Evolutionary conservation across 257 asterid genomes (phyloP).

Genomic region (Solanum paucissectum): DNA sequence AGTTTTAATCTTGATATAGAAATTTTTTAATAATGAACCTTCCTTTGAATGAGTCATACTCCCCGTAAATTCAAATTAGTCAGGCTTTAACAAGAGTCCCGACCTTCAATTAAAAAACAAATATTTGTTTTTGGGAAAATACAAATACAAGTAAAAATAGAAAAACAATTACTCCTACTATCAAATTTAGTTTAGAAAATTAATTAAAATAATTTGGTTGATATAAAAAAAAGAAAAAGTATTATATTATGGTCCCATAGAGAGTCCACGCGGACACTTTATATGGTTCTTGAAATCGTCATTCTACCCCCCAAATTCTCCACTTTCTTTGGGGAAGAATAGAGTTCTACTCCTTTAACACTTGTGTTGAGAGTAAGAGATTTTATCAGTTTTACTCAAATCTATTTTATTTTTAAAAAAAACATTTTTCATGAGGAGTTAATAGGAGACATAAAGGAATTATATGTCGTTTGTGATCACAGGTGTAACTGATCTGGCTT

Average conservation of each 20-base stretch:
- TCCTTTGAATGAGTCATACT: background rate
- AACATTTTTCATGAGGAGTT: background rate
- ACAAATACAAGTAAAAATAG: background rate
- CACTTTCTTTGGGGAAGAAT: background rate
- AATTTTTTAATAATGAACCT: background rate
- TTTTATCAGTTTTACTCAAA: background rate
- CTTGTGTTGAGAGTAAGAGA: background rate
- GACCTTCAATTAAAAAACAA: too few relatives aligned
- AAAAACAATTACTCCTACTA: background rate
- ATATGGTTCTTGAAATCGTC: constrained; percentile 1
- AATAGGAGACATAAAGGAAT: background rate
- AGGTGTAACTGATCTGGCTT: constrained; percentile 1
- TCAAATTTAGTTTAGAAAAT: background rate
- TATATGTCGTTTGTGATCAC: constrained; percentile 6
- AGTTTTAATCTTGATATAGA: background rate
- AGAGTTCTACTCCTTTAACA: background rate
- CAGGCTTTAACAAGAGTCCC: background rate
- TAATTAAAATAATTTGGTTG: background rate
- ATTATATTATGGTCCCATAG: background rate
- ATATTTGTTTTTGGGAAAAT: too few relatives aligned
- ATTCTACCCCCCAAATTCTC: background rate
- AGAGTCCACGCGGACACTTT: background rate
- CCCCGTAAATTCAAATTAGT: background rate
- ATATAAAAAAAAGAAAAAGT: background rate
- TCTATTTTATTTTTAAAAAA: background rate